Conservation (phyloP, 192 early-diverging fungal species). For the Linderina pennispora region DNA sequence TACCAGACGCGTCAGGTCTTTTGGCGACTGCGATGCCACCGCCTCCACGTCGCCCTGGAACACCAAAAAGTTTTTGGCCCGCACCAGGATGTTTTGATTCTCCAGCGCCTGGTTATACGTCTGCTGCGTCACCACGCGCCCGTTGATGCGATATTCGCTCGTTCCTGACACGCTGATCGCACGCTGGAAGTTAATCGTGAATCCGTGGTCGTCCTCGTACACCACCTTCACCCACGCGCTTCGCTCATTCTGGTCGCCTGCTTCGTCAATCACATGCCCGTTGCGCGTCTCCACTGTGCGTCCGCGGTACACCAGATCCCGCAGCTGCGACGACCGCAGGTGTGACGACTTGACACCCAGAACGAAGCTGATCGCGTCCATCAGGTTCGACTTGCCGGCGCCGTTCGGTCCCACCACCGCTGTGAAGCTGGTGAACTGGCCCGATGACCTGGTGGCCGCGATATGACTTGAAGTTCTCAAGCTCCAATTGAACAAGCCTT, state of each 20-base stretch:
- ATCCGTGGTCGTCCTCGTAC: constrained; percentile 62
- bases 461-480: constrained; percentile 99
- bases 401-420: constrained; percentile 97
- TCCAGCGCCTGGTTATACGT: constrained; percentile 78
- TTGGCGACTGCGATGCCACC: constrained; percentile 91
- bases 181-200: constrained; percentile 65
- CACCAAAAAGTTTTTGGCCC: constrained; percentile 95
- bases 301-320: constrained; percentile 87
- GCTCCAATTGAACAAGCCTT: constrained; percentile 79
- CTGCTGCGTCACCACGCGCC: constrained; percentile 58
- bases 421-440: constrained; percentile 90
- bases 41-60: constrained; percentile 99
- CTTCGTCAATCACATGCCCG: constrained; percentile 45
- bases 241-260: constrained; percentile 38
- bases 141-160: constrained; percentile 88
- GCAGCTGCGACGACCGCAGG: constrained; percentile 80
- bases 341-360: constrained; percentile 91
- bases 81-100: constrained; percentile 87
- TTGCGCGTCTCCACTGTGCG: constrained; percentile 42
- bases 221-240: constrained; percentile 78
- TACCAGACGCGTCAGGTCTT: constrained; percentile 86
- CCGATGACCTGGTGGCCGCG: constrained; percentile 91
- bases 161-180: constrained; percentile 59
- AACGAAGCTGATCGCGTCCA: constrained; percentile 99
- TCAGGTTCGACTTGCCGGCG: constrained; percentile 96